Conservation (phyloP, 352 stramenopile genomes). For the Blastocystis sp. region DNA sequence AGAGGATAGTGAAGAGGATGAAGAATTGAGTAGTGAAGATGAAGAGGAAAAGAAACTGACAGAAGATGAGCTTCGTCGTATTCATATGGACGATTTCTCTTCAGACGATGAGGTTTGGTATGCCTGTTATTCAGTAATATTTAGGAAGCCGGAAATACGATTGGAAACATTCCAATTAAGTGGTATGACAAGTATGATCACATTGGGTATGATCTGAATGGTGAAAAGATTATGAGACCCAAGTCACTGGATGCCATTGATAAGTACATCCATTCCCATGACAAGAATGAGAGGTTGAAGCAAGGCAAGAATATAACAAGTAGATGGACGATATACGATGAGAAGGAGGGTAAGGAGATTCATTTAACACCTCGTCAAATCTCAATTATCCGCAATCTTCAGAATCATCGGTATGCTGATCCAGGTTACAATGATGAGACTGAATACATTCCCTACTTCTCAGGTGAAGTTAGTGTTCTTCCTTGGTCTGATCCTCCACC, state of each 20-base stretch:
- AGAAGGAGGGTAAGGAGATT: conserved; percentile 95
- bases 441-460: conserved; percentile 84
- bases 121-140: conserved; percentile 72
- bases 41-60: conserved; percentile 77
- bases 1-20: conserved; percentile 73
- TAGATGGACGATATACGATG: conserved; percentile 93
- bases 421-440: conserved; percentile 86
- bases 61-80: conserved; percentile 73
- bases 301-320: background rate
- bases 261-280: conserved; percentile 71
- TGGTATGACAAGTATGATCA: conserved; percentile 99
- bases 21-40: conserved; percentile 75
- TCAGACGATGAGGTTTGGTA: conserved; percentile 86
- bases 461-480: conserved; percentile 82
- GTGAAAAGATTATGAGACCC: conserved; percentile 89
- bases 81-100: conserved; percentile 96
- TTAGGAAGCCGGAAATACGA: conserved; percentile 89
- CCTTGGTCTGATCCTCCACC: conserved; percentile 82
- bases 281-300: conserved; percentile 66
- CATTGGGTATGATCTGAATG: conserved; percentile 96
- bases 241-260: conserved; percentile 84
- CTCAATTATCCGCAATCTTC: conserved; percentile 94
- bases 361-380: conserved; percentile 91
- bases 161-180: conserved; percentile 93
- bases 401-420: conserved; percentile 84